A percentile compares a stretch with the other conserved stretches of the same genome.
Evolutionary conservation across 257 asterid genomes (phyloP).

Genomic region (Parsonsia alboflavescens): DNA sequence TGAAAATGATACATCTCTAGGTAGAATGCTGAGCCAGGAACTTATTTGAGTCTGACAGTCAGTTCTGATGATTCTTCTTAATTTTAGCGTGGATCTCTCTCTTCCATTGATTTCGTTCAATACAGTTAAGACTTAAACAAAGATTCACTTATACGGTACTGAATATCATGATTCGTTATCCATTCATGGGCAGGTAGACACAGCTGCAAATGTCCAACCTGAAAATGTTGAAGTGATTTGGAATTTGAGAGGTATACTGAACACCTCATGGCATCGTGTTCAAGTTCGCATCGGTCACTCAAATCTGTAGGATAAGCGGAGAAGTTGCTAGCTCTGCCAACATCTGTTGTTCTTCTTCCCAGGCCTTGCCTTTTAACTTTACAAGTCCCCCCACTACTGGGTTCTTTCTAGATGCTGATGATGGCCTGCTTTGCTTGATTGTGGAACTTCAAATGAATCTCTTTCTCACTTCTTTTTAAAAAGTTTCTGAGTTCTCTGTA

Average conservation of each 20-base stretch:
- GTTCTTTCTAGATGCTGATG: too few species aligned
- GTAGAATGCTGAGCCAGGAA: not conserved
- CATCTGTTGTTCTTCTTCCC: not conserved
- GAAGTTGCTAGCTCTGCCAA: not conserved
- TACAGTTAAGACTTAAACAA: not conserved
- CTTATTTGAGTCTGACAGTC: not conserved
- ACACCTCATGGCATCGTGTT: slow-evolving; percentile 97
- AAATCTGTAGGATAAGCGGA: slow-evolving; percentile 43
- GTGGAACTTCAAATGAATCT: too few species aligned
- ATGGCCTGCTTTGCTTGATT: too few species aligned
- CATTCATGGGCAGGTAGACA: slow-evolving; percentile 59
- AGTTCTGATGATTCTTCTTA: too few species aligned
- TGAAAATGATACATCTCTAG: not conserved
- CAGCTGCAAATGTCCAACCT: slow-evolving; percentile 82
- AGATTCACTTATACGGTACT: not conserved
- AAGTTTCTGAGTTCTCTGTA: too few species aligned
- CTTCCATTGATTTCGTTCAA: not conserved
- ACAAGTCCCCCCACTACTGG: too few species aligned
- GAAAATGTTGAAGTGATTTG: slow-evolving; percentile 75
- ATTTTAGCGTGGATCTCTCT: too few species aligned
- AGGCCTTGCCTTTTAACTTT: too few species aligned
- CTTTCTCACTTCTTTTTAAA: too few species aligned
- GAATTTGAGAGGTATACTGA: slow-evolving; percentile 93
- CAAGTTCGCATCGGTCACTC: slow-evolving; percentile 69
- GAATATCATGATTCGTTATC: not conserved